Evolutionary conservation across 345 rosid species (phyloP).

Genomic region (Brassica napus): DNA sequence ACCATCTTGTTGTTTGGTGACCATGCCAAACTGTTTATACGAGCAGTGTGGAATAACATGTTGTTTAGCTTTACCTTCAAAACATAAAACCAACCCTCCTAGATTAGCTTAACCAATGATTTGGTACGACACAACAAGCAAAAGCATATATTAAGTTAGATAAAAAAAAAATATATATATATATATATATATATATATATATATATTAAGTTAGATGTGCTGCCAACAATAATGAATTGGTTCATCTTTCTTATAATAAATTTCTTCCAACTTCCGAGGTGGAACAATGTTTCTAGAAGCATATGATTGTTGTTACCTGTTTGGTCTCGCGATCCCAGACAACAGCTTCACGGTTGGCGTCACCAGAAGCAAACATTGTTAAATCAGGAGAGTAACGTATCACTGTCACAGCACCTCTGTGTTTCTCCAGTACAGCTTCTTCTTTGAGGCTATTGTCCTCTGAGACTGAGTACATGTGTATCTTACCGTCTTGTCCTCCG

Average conservation of each 20-base stretch:
- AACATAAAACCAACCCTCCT: background rate
- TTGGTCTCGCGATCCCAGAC: constrained; percentile 66
- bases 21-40: constrained; percentile 77
- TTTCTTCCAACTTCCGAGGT: background rate
- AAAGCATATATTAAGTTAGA: background rate
- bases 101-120: background rate
- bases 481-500: constrained; percentile 73
- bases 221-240: background rate
- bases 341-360: constrained; percentile 64
- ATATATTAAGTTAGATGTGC: background rate
- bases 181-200: too few relatives aligned
- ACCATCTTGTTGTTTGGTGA: constrained; percentile 68
- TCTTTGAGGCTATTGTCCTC: constrained; percentile 54
- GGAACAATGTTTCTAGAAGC: background rate
- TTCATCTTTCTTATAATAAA: background rate
- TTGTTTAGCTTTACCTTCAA: constrained; percentile 73
- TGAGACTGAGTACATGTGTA: constrained; percentile 61
- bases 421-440: constrained; percentile 28
- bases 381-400: constrained; percentile 67
- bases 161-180: too few relatives aligned
- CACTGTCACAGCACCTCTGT: constrained; percentile 37
- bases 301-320: constrained; percentile 47
- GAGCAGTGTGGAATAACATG: constrained; percentile 75
- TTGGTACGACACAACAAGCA: background rate
- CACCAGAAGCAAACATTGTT: constrained; percentile 79